Evolutionary conservation across 1,284 basidiomycete genomes (phyloP).

Genomic region (Taiwanofungus camphoratus): DNA sequence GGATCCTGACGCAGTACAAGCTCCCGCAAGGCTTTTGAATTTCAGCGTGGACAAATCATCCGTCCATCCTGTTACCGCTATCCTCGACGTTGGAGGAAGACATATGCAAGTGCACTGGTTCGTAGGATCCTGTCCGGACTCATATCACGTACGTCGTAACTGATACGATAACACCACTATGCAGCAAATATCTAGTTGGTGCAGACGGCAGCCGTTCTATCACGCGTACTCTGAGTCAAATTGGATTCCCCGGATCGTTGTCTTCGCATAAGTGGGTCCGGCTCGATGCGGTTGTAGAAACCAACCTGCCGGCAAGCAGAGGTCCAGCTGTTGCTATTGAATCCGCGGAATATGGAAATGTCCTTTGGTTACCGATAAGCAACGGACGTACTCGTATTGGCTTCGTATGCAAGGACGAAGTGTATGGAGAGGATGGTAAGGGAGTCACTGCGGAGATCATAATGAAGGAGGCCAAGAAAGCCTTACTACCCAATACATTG

Average conservation of each 20-base stretch:
- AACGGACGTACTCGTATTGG: slow-evolving; percentile 8
- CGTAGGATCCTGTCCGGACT: background rate
- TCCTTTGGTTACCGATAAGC: slow-evolving; percentile 7
- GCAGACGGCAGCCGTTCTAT: slow-evolving; percentile 7
- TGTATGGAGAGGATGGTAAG: slow-evolving; percentile 4
- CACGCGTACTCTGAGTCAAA: background rate
- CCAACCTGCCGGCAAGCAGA: slow-evolving; percentile 4
- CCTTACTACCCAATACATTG: slow-evolving; percentile 2
- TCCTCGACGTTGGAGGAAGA: background rate
- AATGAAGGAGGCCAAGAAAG: slow-evolving; percentile 9
- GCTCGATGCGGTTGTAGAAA: slow-evolving; percentile 4
- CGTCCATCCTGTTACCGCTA: background rate
- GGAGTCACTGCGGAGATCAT: slow-evolving; percentile 4
- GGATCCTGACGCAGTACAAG: slow-evolving; percentile 1
- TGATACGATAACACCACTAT: background rate
- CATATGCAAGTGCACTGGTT: slow-evolving; percentile 3
- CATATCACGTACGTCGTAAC: background rate
- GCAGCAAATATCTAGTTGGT: slow-evolving; percentile 6
- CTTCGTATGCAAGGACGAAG: slow-evolving; percentile 2
- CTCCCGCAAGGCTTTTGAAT: slow-evolving; percentile 6
- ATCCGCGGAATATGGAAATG: slow-evolving; percentile 3
- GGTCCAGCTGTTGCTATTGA: slow-evolving; percentile 4
- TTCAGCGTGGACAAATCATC: slow-evolving; percentile 1
- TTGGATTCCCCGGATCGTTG: slow-evolving; percentile 3
- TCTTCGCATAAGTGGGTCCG: slow-evolving; percentile 4